Evolutionary conservation across 257 asterid species (phyloP).

Genomic region (Solanum verrucosum): DNA sequence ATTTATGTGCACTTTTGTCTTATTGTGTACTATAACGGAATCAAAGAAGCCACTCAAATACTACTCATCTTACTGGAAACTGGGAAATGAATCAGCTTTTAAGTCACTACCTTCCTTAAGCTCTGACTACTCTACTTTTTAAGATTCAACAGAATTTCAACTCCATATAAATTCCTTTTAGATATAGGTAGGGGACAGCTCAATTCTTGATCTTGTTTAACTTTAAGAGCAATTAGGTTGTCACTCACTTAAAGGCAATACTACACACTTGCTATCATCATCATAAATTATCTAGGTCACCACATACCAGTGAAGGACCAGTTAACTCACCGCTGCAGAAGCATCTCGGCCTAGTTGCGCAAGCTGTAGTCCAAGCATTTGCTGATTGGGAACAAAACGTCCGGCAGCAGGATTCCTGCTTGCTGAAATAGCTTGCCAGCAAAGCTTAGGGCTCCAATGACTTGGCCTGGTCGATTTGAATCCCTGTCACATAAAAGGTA

Average conservation of each 20-base stretch:
- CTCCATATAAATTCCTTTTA: background rate
- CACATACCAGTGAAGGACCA: background rate
- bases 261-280: background rate
- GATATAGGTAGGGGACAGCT: background rate
- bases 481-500: constrained; percentile 43
- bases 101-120: background rate
- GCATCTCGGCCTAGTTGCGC: constrained; percentile 97
- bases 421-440: constrained; percentile 89
- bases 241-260: background rate
- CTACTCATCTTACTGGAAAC: background rate
- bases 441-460: constrained; percentile 55
- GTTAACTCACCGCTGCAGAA: constrained; percentile 87
- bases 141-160: background rate
- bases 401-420: constrained; percentile 60
- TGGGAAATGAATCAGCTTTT: background rate
- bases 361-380: constrained; percentile 77
- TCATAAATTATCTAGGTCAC: background rate
- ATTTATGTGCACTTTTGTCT: background rate
- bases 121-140: background rate
- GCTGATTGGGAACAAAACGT: constrained; percentile 57
- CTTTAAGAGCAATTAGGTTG: background rate
- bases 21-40: background rate
- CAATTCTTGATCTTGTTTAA: background rate
- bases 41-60: background rate
- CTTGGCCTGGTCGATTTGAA: constrained; percentile 70